Evolutionary conservation across 2,329 filamentous ascomycete genomes (phyloP).

Genomic region (Thelonectria olida): DNA sequence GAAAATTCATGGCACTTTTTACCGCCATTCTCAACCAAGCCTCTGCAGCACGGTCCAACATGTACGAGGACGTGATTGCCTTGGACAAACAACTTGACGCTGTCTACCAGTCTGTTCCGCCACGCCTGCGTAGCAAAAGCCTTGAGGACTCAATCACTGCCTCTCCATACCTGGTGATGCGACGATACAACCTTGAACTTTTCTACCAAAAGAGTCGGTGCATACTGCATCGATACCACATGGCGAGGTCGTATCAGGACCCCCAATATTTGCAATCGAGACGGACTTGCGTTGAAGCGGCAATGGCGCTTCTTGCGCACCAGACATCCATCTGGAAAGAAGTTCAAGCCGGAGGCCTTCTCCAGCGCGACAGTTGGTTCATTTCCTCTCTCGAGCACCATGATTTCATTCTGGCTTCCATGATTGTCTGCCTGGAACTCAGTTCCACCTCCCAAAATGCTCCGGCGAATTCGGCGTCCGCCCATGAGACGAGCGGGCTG

Average conservation of each 20-base stretch:
- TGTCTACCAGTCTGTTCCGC: constrained; percentile 17
- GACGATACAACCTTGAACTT: constrained; percentile 27
- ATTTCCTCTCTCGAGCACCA: constrained; percentile 23
- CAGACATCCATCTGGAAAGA: constrained; percentile 28
- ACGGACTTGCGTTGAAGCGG: constrained; percentile 23
- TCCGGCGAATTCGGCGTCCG: too few relatives aligned
- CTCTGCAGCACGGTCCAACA: constrained; percentile 17
- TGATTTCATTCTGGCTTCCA: constrained; percentile 30
- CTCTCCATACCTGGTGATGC: constrained; percentile 21
- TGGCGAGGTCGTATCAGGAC: constrained; percentile 27
- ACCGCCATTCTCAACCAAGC: constrained; percentile 32
- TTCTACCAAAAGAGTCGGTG: constrained; percentile 27
- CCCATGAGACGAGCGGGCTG: not conserved
- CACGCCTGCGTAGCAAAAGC: constrained; percentile 19
- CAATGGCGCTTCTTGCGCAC: constrained; percentile 18
- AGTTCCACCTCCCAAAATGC: too few relatives aligned
- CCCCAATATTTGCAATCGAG: constrained; percentile 25
- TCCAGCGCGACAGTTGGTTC: constrained; percentile 29
- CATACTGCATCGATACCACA: constrained; percentile 28
- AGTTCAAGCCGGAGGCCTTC: constrained; percentile 21
- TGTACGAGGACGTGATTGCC: constrained; percentile 30
- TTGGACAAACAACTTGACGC: constrained; percentile 24
- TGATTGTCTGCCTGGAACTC: constrained; percentile 31
- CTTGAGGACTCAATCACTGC: constrained; percentile 28
- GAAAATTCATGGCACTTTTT: constrained; percentile 10